Evolutionary conservation across 768 basidiomycete species (phyloP).

Genomic region (Thelephora ganbajun): DNA sequence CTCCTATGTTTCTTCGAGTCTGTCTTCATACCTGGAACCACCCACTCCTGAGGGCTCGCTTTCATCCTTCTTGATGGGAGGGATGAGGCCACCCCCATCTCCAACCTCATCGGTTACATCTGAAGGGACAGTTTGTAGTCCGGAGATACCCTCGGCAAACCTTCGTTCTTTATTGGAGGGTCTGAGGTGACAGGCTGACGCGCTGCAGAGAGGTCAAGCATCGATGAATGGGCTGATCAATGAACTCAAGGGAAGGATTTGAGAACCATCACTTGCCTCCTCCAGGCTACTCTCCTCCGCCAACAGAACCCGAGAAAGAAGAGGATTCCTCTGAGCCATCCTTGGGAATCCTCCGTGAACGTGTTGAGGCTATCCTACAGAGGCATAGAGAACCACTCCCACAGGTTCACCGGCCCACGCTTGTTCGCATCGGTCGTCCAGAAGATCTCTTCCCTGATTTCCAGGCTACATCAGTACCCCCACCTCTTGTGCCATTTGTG

Average conservation of each 20-base stretch:
- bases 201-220: too few relatives aligned
- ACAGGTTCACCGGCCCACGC: too few relatives aligned
- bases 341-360: neutral
- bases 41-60: neutral
- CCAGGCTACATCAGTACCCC: slow-evolving; percentile 32
- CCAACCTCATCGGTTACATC: slow-evolving; percentile 21
- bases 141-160: too few relatives aligned
- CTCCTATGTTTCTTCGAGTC: too few relatives aligned
- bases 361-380: too few relatives aligned
- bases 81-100: neutral
- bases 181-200: too few relatives aligned
- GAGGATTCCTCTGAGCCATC: neutral
- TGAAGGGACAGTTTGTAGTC: slow-evolving; percentile 21
- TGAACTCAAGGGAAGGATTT: slow-evolving; percentile 26
- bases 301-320: too few relatives aligned
- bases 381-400: too few relatives aligned
- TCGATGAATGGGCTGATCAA: slow-evolving; percentile 51
- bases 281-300: neutral
- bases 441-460: slow-evolving; percentile 49
- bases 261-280: slow-evolving; percentile 13
- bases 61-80: too few relatives aligned
- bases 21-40: too few relatives aligned
- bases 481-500: slow-evolving; percentile 36
- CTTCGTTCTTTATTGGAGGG: too few relatives aligned
- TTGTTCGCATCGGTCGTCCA: slow-evolving; percentile 30